phyloP scores from a whole-genome alignment of 495 filamentous ascomycete species.

The Schizothecium vesticola region DNA sequence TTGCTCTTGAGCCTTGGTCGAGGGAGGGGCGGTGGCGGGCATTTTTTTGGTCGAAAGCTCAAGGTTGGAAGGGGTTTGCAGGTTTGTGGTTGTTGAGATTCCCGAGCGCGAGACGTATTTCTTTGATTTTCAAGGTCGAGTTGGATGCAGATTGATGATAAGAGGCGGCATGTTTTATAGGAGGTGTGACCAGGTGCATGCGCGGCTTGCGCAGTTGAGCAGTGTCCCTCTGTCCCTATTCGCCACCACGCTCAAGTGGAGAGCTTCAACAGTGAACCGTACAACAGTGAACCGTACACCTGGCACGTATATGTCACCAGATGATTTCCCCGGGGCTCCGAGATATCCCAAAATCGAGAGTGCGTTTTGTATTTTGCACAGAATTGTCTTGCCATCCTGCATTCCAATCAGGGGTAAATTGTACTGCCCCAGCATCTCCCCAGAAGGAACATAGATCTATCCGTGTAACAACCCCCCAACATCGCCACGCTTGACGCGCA shows the following conservation, averaged over 20 bases:
- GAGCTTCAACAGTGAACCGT: no score
- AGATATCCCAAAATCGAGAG: background rate
- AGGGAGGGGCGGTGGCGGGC: background rate
- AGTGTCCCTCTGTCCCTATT: slow-evolving; percentile 2
- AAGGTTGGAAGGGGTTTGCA: background rate
- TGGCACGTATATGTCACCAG: no score
- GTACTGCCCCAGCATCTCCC: background rate
- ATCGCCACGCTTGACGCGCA: background rate
- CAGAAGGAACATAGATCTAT: background rate
- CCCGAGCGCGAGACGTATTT: background rate
- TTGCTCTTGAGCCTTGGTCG: background rate
- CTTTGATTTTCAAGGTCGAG: background rate
- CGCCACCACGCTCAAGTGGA: background rate
- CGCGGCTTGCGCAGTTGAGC: background rate
- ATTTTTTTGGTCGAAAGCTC: background rate
- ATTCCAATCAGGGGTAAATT: background rate
- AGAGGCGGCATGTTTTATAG: background rate
- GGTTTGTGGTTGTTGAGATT: background rate
- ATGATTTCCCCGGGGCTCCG: background rate
- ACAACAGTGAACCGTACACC: no score
- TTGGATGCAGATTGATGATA: background rate
- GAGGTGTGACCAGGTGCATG: background rate
- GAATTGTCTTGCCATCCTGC: background rate
- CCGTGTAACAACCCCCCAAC: background rate
- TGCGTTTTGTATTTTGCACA: background rate